A percentile compares a stretch with the other conserved stretches of the same genome.
Evolutionary conservation across 179 eudicot genomes (phyloP).

Genomic region (Spinacia oleracea): DNA sequence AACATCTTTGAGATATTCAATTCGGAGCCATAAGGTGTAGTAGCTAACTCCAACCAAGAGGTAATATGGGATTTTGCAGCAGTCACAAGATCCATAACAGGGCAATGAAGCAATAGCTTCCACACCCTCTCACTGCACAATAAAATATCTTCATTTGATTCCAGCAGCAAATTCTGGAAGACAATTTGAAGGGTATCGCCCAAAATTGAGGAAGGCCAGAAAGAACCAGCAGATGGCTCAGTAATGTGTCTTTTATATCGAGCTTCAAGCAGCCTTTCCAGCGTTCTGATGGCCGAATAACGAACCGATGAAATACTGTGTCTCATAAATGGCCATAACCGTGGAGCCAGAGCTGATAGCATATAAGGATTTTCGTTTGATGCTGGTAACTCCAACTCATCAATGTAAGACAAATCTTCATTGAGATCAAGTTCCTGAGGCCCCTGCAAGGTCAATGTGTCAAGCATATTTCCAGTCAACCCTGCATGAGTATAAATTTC

Average conservation of each 20-base stretch:
- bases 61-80: slow-evolving; percentile 67
- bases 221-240: slow-evolving; percentile 54
- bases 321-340: slow-evolving; percentile 99
- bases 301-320: slow-evolving; percentile 95
- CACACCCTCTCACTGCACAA: slow-evolving; percentile 93
- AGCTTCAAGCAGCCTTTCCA: slow-evolving; percentile 78
- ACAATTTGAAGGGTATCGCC: slow-evolving; percentile 91
- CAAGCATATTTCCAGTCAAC: slow-evolving; percentile 73
- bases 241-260: slow-evolving; percentile 58
- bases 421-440: slow-evolving; percentile 71
- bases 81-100: slow-evolving; percentile 64
- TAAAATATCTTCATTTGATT: slow-evolving; percentile 85
- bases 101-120: slow-evolving; percentile 84
- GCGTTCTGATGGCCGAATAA: slow-evolving; percentile 79
- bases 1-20: slow-evolving; percentile 87
- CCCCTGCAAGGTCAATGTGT: slow-evolving; percentile 37
- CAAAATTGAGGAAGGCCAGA: slow-evolving; percentile 92
- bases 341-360: slow-evolving; percentile 86
- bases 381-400: slow-evolving; percentile 44
- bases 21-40: slow-evolving; percentile 87
- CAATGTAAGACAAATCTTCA: slow-evolving; percentile 53
- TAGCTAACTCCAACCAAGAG: slow-evolving; percentile 87
- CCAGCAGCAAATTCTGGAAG: slow-evolving; percentile 90
- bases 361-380: slow-evolving; percentile 65
- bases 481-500: slow-evolving; percentile 96